phyloP scores from a whole-genome alignment of 2,329 filamentous ascomycete species.

The Colletotrichum sp. region DNA sequence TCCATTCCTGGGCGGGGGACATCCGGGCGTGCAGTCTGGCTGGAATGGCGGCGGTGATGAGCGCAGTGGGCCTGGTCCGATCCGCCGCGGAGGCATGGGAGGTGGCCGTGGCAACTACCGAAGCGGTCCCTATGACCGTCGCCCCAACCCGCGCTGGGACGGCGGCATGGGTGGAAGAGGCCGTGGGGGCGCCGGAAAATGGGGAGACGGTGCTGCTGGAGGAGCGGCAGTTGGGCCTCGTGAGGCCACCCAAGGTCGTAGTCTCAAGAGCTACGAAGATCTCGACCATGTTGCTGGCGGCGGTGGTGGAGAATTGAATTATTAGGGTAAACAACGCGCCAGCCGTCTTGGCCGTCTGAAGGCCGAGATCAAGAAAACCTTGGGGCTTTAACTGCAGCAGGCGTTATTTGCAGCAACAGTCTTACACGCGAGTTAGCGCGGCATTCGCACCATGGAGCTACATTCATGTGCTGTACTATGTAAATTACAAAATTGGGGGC shows the following conservation, averaged over 20 bases:
- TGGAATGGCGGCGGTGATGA: conserved; percentile 60
- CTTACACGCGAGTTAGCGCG: background rate
- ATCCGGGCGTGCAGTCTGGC: conserved; percentile 43
- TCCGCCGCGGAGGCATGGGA: conserved; percentile 68
- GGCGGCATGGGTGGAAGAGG: conserved; percentile 55
- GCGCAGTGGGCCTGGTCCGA: conserved; percentile 66
- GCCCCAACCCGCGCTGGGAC: conserved; percentile 60
- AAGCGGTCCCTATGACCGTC: conserved; percentile 76
- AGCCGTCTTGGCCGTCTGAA: background rate
- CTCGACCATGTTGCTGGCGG: conserved; percentile 82
- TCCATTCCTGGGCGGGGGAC: conserved; percentile 59
- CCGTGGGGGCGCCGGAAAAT: conserved; percentile 60
- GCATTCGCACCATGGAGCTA: background rate
- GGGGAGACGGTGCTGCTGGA: conserved; percentile 76
- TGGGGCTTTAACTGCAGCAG: background rate
- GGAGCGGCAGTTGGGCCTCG: conserved; percentile 81
- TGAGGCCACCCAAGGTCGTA: conserved; percentile 91
- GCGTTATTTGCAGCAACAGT: background rate
- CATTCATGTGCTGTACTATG: conserved; percentile 5
- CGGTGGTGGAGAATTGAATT: conserved; percentile 87
- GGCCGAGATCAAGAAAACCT: background rate
- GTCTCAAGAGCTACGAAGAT: conserved; percentile 96
- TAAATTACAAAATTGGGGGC: conserved; percentile 12
- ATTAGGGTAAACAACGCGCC: conserved; percentile 53
- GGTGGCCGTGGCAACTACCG: conserved; percentile 62